These are phyloP conservation scores for Filobasidium floriforme DNA, from an alignment of 768 basidiomycete genomes.

Conservation along the genomic window DNA sequence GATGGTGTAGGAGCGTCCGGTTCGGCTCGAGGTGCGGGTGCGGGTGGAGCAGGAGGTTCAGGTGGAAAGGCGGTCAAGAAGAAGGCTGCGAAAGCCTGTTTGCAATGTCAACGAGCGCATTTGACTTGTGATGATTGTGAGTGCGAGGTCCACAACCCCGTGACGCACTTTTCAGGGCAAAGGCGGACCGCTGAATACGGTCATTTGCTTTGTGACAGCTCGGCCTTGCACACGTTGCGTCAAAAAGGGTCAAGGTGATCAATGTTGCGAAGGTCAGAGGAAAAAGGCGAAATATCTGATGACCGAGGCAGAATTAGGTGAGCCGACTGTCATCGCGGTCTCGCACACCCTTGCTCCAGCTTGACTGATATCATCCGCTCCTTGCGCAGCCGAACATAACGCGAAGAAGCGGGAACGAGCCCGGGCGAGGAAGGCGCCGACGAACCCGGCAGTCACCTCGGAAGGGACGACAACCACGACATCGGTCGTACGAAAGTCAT, in stretches of 20 bases:
- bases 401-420: slow-evolving; percentile 3
- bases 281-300: slow-evolving; percentile 98
- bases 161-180: background rate
- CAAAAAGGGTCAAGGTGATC: slow-evolving; percentile 80
- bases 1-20: background rate
- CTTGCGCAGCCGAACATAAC: slow-evolving; percentile 2
- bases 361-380: background rate
- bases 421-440: background rate
- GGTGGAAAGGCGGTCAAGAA: slow-evolving; percentile 55
- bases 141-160: slow-evolving; percentile 39
- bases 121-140: slow-evolving; percentile 96
- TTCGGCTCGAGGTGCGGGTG: background rate
- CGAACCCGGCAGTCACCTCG: no score
- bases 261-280: slow-evolving; percentile 86
- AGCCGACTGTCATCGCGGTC: slow-evolving; percentile 19
- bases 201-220: slow-evolving; percentile 50
- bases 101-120: slow-evolving; percentile 94
- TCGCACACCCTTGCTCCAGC: background rate
- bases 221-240: slow-evolving; percentile 93
- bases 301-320: slow-evolving; percentile 87
- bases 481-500: no score
- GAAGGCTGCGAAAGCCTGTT: slow-evolving; percentile 66
- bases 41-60: background rate
- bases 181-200: background rate
- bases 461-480: no score